Percentiles rank a stretch among this genome's conserved stretches.
These are phyloP conservation scores for Sclerotiophoma versabilis DNA, from an alignment of 2,329 filamentous ascomycete genomes.

Conservation along the genomic window DNA sequence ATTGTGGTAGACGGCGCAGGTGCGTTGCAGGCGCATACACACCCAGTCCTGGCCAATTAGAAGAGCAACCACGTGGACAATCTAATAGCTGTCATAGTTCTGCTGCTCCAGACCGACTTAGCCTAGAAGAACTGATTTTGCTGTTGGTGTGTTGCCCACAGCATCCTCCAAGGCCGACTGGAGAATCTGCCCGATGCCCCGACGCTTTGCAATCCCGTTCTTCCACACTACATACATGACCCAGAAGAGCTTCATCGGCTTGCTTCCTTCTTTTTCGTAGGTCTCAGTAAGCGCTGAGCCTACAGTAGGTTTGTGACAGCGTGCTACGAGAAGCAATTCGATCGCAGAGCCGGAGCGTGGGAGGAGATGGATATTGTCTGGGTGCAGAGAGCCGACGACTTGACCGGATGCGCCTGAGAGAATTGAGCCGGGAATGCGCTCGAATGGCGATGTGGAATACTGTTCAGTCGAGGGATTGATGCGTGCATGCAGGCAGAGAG, in stretches of 20 bases:
- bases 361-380: background rate
- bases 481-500: background rate
- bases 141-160: no score
- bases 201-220: conserved; percentile 3
- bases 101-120: no score
- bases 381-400: background rate
- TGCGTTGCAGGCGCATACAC: no score
- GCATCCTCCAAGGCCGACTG: background rate
- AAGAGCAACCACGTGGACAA: no score
- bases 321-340: background rate
- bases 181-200: conserved; percentile 4
- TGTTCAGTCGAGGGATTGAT: background rate
- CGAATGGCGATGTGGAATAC: background rate
- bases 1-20: no score
- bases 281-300: background rate
- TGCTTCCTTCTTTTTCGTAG: background rate
- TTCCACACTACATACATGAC: conserved; percentile 1
- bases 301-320: background rate
- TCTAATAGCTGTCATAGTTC: no score
- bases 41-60: no score
- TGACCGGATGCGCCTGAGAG: background rate
- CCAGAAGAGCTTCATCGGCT: conserved; percentile 2
- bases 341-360: background rate
- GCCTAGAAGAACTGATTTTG: no score
- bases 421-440: background rate